phyloP scores from a whole-genome alignment of 1,284 basidiomycete species.

The Wallemia ichthyophaga region DNA sequence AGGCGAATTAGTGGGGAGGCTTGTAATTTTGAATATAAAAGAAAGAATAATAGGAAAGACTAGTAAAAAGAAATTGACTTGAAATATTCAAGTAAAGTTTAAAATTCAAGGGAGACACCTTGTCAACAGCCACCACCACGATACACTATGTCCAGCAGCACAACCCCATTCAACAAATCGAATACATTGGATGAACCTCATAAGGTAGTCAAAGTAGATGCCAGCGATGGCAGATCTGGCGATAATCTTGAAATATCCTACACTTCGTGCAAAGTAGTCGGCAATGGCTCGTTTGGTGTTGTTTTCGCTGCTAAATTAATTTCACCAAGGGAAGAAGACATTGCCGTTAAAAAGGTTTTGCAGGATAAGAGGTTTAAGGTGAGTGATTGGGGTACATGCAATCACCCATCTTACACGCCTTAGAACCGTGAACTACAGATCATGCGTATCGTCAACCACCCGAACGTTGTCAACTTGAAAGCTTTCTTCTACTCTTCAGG shows the following conservation, averaged over 20 bases:
- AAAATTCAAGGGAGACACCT: no score
- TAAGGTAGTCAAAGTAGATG: conserved; percentile 77
- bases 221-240: conserved; percentile 77
- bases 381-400: conserved; percentile 8
- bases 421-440: conserved; percentile 99
- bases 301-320: conserved; percentile 46
- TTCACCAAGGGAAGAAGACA: conserved; percentile 33
- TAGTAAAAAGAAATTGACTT: no score
- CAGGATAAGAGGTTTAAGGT: conserved; percentile 99
- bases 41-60: no score
- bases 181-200: conserved; percentile 47
- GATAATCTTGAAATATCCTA: conserved; percentile 68
- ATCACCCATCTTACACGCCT: conserved; percentile 1
- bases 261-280: conserved; percentile 92
- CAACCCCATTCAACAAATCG: background rate
- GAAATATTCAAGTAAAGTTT: no score
- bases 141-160: background rate
- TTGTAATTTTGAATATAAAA: no score
- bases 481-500: conserved; percentile 99
- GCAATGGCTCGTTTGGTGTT: conserved; percentile 95
- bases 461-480: conserved; percentile 88
- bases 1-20: no score
- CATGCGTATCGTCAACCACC: conserved; percentile 90
- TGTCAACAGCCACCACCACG: background rate
- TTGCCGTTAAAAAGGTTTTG: conserved; percentile 98